Conservation (phyloP, 2,329 filamentous ascomycete species). For the Blastomyces emzantsi region DNA sequence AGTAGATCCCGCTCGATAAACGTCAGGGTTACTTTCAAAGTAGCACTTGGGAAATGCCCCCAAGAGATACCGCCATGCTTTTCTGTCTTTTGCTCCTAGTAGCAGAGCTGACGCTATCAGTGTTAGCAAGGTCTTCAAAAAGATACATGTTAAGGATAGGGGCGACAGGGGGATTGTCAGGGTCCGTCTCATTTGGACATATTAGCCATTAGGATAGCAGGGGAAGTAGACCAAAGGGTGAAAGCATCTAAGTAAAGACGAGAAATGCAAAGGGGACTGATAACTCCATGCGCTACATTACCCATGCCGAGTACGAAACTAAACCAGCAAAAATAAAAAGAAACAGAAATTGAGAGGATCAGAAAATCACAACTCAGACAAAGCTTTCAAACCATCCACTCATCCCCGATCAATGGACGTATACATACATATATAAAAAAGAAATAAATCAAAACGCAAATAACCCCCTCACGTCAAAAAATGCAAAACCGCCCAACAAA, state of each 20-base stretch:
- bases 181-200: not conserved
- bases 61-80: too few species aligned
- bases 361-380: not conserved
- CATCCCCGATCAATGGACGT: not conserved
- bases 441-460: conserved; percentile 9
- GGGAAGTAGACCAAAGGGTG: not conserved
- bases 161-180: not conserved
- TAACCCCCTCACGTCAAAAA: conserved; percentile 58
- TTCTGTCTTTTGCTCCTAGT: too few species aligned
- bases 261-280: not conserved
- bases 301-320: not conserved
- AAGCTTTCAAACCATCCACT: not conserved
- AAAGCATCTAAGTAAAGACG: not conserved
- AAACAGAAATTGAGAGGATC: not conserved
- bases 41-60: too few species aligned
- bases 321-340: not conserved
- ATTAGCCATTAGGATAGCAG: not conserved
- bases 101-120: too few species aligned
- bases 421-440: not conserved
- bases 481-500: conserved; percentile 86
- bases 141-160: too few species aligned
- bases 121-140: too few species aligned
- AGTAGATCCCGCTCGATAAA: too few species aligned
- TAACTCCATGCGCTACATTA: not conserved
- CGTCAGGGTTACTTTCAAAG: too few species aligned